Conservation (phyloP, 2,329 filamentous ascomycete genomes). For the Sarocladium strictum region DNA sequence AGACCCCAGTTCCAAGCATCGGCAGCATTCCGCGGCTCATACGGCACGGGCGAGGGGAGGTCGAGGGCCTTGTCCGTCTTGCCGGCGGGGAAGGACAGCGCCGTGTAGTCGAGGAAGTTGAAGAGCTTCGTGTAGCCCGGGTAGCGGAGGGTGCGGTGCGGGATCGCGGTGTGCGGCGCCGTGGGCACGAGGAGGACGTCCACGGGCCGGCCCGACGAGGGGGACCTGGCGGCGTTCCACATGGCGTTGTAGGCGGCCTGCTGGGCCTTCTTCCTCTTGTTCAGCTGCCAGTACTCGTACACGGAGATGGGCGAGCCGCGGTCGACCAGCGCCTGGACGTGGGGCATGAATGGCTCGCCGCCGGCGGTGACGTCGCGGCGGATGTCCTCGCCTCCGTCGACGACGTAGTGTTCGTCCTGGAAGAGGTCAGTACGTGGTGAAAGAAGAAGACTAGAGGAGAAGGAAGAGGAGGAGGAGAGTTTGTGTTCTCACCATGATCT, state of each 20-base stretch:
- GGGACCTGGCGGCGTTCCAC: conserved; percentile 44
- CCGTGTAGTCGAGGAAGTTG: background rate
- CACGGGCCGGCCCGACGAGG: conserved; percentile 36
- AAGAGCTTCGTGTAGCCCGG: background rate
- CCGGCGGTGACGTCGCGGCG: conserved; percentile 43
- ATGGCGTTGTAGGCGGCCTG: conserved; percentile 45
- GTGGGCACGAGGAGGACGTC: conserved; percentile 38
- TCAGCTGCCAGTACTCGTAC: conserved; percentile 63
- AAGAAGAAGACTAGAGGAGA: no score
- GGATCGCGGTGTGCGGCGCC: background rate
- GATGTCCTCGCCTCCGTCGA: conserved; percentile 59
- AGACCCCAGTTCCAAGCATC: background rate
- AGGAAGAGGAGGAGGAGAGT: background rate
- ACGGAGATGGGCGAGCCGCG: conserved; percentile 49
- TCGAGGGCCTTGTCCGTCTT: background rate
- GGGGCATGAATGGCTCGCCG: conserved; percentile 54
- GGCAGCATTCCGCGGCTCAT: background rate
- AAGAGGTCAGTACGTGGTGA: background rate
- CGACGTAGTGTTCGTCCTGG: conserved; percentile 55
- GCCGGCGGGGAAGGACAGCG: background rate
- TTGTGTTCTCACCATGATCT: background rate
- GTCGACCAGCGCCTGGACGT: conserved; percentile 51
- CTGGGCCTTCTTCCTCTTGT: conserved; percentile 44
- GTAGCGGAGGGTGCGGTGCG: background rate
- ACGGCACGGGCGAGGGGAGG: background rate